Base-by-base conservation (phyloP, 306 rosid species). In the Carpinus viminea region DNA sequence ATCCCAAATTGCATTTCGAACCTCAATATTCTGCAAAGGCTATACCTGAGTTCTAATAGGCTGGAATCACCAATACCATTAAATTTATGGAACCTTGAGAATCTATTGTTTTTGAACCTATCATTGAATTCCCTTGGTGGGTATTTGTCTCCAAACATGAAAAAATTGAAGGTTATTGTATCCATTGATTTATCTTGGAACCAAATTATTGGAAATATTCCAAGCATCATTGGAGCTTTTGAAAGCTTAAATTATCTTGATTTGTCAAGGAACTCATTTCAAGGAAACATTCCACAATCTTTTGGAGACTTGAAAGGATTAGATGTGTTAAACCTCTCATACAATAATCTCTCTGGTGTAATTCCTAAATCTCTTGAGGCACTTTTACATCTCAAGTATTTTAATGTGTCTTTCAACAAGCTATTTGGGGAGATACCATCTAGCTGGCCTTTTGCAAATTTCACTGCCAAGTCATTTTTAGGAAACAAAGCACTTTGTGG, bases 361-460 rank as follows among this genome's bases (percentile, higher is more conserved):
- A 73, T 73, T 20, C 76, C 66, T 18, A 54, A 36, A 36, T 73
- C 65, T 24, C 10, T 54, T 3, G 66, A 73, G 76, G 24, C 52
- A 31, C 76, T 73, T 52, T 4, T 4, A 46, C 6, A 3, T 38
- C 68, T 36, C 61, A 55, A 56, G 1, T 31, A 62, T 31, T 31
- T 62, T 45, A 62, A 62, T 62, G 28, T 62, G 41, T 62, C 45
- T 1, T 62, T 62, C 45, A 62, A 31, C 38, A 20, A 28, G 18
- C 45, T 73, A 54, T 11, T 7, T 4, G 54, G 68, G 5, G 66
- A 54, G 28, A 38, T 73, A 38, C 76, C 76, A 4, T 16, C 2
- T 4, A 2, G 47, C 11, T 53, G 50, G 3, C 5, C 20, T 55
- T 73, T 73, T 55, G n/a, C 2, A 12, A 73, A 73, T 68, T 55